phyloP scores from a whole-genome alignment of 2,329 filamentous ascomycete genomes.

The Penicillium sp. region DNA sequence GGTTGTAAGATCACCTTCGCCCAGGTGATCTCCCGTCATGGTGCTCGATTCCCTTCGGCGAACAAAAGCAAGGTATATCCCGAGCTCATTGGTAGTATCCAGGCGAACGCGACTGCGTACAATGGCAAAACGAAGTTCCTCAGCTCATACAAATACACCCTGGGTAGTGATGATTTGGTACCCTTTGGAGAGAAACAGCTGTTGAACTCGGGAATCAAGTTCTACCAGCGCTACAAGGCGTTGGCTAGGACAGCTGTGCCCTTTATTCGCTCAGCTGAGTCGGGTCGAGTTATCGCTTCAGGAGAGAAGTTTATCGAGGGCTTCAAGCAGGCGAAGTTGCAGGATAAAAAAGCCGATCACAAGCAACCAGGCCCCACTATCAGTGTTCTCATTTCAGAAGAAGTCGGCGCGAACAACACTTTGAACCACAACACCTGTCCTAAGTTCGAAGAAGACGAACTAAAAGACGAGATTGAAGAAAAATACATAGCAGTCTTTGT shows the following conservation, averaged over 20 bases:
- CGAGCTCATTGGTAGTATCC: slow-evolving; percentile 63
- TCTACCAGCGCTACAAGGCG: slow-evolving; percentile 68
- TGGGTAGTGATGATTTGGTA: slow-evolving; percentile 69
- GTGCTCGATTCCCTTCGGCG: slow-evolving; percentile 74
- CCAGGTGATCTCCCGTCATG: slow-evolving; percentile 79
- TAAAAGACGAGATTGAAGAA: slow-evolving; percentile 47
- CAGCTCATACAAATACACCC: slow-evolving; percentile 65
- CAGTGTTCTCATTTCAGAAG: slow-evolving; percentile 68
- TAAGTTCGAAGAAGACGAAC: slow-evolving; percentile 61
- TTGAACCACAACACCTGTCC: slow-evolving; percentile 72
- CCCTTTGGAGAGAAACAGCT: slow-evolving; percentile 67
- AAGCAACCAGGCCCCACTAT: slow-evolving; percentile 55
- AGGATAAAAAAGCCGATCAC: slow-evolving; percentile 39
- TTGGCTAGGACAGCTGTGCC: slow-evolving; percentile 60
- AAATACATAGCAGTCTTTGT: slow-evolving; percentile 64
- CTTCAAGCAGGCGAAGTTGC: slow-evolving; percentile 59
- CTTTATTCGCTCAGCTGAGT: slow-evolving; percentile 69
- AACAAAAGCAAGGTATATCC: slow-evolving; percentile 65
- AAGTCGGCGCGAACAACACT: slow-evolving; percentile 69
- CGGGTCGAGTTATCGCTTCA: slow-evolving; percentile 70
- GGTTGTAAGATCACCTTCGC: slow-evolving; percentile 76
- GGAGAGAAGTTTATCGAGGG: slow-evolving; percentile 73
- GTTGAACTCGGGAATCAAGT: slow-evolving; percentile 71
- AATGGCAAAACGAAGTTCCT: slow-evolving; percentile 67
- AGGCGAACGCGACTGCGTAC: slow-evolving; percentile 57